phyloP scores from a whole-genome alignment of 495 filamentous ascomycete genomes.

The Aspergillus hancockii region DNA sequence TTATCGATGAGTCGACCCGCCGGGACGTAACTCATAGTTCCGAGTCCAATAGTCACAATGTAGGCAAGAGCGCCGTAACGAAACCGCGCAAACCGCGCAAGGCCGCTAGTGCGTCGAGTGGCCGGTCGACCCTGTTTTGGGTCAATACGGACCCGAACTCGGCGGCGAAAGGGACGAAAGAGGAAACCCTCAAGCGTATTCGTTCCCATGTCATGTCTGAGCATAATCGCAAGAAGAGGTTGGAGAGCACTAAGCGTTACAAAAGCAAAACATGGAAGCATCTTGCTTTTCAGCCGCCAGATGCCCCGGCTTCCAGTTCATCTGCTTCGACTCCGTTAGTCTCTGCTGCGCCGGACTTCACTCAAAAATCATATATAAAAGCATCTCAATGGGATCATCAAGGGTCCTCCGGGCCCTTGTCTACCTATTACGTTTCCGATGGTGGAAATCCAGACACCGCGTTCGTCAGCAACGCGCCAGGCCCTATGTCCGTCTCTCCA shows the following conservation, averaged over 20 bases:
- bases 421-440: background rate
- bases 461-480: conserved; percentile 3
- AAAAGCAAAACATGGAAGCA: conserved; percentile 48
- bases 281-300: conserved; percentile 41
- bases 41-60: conserved; percentile 17
- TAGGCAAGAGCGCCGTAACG: conserved; percentile 29
- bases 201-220: conserved; percentile 55
- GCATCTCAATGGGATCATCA: conserved; percentile 9
- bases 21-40: background rate
- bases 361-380: conserved; percentile 11
- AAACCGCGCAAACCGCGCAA: conserved; percentile 47
- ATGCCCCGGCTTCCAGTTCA: conserved; percentile 27
- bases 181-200: conserved; percentile 50
- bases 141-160: conserved; percentile 46
- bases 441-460: background rate
- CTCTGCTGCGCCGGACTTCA: conserved; percentile 3
- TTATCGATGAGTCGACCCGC: background rate
- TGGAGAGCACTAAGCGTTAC: conserved; percentile 46
- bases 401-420: background rate
- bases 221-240: conserved; percentile 50
- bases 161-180: conserved; percentile 39
- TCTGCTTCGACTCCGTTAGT: conserved; percentile 20
- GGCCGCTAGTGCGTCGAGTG: conserved; percentile 33
- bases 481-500: conserved; percentile 16
- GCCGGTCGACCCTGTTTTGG: conserved; percentile 48